A percentile compares a stretch with the other conserved stretches of the same genome.
phyloP scores from a whole-genome alignment of 2,329 filamentous ascomycete genomes.

The Penicillium sp. region DNA sequence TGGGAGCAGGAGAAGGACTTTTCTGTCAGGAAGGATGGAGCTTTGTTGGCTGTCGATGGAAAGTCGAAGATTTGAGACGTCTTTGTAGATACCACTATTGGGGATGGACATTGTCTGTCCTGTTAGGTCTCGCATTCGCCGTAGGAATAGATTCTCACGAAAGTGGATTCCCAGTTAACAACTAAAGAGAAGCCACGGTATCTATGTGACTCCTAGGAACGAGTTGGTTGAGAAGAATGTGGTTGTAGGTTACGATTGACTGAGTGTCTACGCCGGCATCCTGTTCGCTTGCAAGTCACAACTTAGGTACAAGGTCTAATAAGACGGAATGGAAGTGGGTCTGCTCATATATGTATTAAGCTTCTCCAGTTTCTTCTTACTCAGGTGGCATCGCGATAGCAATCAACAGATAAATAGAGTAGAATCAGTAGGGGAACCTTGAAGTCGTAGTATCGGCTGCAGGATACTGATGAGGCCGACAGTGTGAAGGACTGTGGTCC shows the following conservation, averaged over 20 bases:
- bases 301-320: too few relatives aligned
- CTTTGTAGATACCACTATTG: neutral
- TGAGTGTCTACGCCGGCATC: neutral
- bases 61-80: slow-evolving; percentile 1
- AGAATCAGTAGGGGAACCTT: too few relatives aligned
- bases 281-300: too few relatives aligned
- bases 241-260: slow-evolving; percentile 11
- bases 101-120: slow-evolving; percentile 30
- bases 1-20: slow-evolving; percentile 72
- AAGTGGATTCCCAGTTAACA: slow-evolving; percentile 39
- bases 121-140: slow-evolving; percentile 28
- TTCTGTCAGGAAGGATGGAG: slow-evolving; percentile 57
- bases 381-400: too few relatives aligned
- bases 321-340: too few relatives aligned
- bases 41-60: slow-evolving; percentile 52
- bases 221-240: neutral
- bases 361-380: too few relatives aligned
- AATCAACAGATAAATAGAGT: too few relatives aligned
- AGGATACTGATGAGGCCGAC: too few relatives aligned
- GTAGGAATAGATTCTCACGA: slow-evolving; percentile 34
- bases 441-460: too few relatives aligned
- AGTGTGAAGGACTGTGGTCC: too few relatives aligned
- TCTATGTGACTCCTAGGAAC: slow-evolving; percentile 11
- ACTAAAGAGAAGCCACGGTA: slow-evolving; percentile 33
- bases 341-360: too few relatives aligned